Evolutionary conservation across 2,329 filamentous ascomycete genomes (phyloP).

Genomic region (Monilinia fructigena): DNA sequence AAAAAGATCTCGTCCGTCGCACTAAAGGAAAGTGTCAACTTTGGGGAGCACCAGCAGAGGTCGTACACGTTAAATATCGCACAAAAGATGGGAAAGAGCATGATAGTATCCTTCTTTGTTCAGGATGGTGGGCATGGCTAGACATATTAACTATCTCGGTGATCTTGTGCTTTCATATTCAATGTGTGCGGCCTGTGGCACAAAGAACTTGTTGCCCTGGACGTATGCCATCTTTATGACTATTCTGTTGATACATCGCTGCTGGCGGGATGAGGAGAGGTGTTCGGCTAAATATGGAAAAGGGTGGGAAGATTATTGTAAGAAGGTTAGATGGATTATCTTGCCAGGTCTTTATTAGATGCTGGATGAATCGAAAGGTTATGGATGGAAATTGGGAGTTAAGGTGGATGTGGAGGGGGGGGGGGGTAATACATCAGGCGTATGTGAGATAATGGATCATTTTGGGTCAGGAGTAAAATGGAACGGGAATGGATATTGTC

Average conservation of each 20-base stretch:
- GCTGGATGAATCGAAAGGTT: neutral
- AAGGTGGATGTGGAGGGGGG: too few species aligned
- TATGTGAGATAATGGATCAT: neutral
- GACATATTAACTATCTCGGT: conserved; percentile 46
- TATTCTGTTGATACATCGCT: conserved; percentile 46
- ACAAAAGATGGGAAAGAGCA: conserved; percentile 46
- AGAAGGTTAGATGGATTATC: conserved; percentile 45
- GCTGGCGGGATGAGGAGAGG: conserved; percentile 47
- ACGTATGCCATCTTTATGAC: conserved; percentile 49
- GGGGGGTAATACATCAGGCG: too few species aligned
- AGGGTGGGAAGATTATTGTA: conserved; percentile 47
- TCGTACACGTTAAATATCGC: conserved; percentile 43
- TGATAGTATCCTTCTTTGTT: conserved; percentile 43
- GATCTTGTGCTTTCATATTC: conserved; percentile 44
- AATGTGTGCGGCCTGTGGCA: conserved; percentile 46
- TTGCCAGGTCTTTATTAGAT: conserved; percentile 44
- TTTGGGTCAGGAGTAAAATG: neutral
- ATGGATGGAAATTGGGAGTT: neutral
- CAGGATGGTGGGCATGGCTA: conserved; percentile 45
- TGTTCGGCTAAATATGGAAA: conserved; percentile 48
- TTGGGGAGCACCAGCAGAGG: conserved; percentile 46
- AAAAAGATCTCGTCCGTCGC: conserved; percentile 46
- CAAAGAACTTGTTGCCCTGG: conserved; percentile 45
- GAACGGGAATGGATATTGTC: neutral
- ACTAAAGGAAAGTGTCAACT: conserved; percentile 44